Base-by-base conservation (phyloP, 2,329 filamentous ascomycete genomes). In the Nigrospora sphaerica region DNA sequence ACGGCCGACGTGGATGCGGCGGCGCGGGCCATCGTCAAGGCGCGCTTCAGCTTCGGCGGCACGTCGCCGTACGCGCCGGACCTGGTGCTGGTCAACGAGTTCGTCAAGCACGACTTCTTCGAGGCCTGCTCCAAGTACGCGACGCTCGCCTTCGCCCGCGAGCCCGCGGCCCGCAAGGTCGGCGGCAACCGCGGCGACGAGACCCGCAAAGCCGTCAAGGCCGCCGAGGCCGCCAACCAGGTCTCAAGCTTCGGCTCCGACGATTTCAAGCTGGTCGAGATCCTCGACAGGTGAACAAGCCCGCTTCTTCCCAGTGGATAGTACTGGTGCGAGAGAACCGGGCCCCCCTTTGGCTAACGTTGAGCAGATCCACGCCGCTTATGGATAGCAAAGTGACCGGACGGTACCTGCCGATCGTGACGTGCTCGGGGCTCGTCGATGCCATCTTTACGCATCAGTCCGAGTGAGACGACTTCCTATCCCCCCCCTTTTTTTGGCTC, bases 11-110 rank as follows among this genome's bases (percentile, higher is more conserved):
- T 84, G 2, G 57, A 68, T 6, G 54, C 61, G 3, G 79, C 81
- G 0, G 81, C 81, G 1, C 62, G 69, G 46, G 67, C 70, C 2
- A 64, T 85, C 1, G 70, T 76, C 1, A 65, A 63, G 1, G 77
- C 80, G 1, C 68, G 78, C 2, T 77, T 83, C 53, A 62, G 64
- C 13, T 77, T 81, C 31, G 66, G 73, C 2, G 80, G 80, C 3
- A 66, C 61, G 2, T 83, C 80, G 1, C 71, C 78, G 0, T 84
- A 83, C 54, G 75, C 78, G 0, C 81, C 81, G 0, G 80, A 85
- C 54, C 31, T 83, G 0, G 74, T 85, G 0, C 61, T 84, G 0
- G 80, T 85, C n/a, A 82, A 85, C 49, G 81, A 85, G 51, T 85
- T 74, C 48, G 66, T 71, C 4, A 76, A 77, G 62, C 68, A 74